Percentiles rank a stretch among this genome's conserved stretches.
Evolutionary conservation across 1,139 yeast species (phyloP).

Genomic region (Yamadazyma triangularis): DNA sequence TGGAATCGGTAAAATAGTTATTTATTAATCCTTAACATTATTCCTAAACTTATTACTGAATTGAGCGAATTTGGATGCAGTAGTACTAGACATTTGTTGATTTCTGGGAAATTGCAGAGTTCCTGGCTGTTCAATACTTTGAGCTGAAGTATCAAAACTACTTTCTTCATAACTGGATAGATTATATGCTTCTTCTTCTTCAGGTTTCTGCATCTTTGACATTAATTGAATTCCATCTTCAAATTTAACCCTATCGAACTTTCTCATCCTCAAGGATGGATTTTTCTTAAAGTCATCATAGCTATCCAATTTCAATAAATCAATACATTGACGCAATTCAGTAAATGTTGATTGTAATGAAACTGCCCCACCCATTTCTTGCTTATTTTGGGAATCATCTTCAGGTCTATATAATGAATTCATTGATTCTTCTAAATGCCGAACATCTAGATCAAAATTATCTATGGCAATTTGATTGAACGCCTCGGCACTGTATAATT

Average conservation of each 20-base stretch:
- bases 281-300: slow-evolving; percentile 39
- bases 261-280: slow-evolving; percentile 36
- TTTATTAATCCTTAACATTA: slow-evolving; percentile 4
- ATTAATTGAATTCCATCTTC: slow-evolving; percentile 40
- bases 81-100: slow-evolving; percentile 16
- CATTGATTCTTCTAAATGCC: slow-evolving; percentile 40
- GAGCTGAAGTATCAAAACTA: slow-evolving; percentile 14
- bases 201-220: slow-evolving; percentile 29
- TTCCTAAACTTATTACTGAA: slow-evolving; percentile 20
- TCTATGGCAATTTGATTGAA: slow-evolving; percentile 38
- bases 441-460: slow-evolving; percentile 42
- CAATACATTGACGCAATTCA: slow-evolving; percentile 42
- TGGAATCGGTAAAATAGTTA: slow-evolving; percentile 1
- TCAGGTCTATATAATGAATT: slow-evolving; percentile 11
- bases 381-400: slow-evolving; percentile 8
- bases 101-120: no score
- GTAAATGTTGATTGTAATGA: slow-evolving; percentile 43
- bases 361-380: slow-evolving; percentile 29
- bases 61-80: slow-evolving; percentile 40
- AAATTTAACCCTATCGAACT: slow-evolving; percentile 36
- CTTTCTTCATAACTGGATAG: slow-evolving; percentile 14
- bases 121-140: slow-evolving; percentile 23
- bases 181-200: slow-evolving; percentile 10
- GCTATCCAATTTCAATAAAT: slow-evolving; percentile 34
- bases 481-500: slow-evolving; percentile 47